phyloP scores from a whole-genome alignment of 2,329 filamentous ascomycete genomes.

The Triangularia setosa region DNA sequence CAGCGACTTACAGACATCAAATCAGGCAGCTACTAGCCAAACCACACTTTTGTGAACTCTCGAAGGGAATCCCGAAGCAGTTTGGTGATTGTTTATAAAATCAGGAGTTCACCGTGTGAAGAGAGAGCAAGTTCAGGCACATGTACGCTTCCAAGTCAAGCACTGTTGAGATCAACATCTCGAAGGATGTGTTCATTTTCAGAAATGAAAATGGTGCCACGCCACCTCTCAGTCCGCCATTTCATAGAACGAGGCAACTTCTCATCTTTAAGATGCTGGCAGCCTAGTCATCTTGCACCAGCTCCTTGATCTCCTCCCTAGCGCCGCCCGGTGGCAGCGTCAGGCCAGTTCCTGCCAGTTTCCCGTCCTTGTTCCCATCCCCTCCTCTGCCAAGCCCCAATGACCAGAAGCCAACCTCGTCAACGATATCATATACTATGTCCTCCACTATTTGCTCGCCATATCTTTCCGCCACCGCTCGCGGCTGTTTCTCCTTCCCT shows the following conservation, averaged over 20 bases:
- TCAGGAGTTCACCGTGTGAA: too few species aligned
- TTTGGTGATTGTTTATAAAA: too few species aligned
- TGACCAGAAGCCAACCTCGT: slow-evolving; percentile 89
- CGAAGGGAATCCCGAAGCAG: too few species aligned
- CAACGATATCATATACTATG: slow-evolving; percentile 84
- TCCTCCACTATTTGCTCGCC: slow-evolving; percentile 94
- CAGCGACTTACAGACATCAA: background rate
- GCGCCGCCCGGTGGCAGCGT: slow-evolving; percentile 41
- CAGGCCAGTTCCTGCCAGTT: slow-evolving; percentile 7
- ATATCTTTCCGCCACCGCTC: slow-evolving; percentile 69
- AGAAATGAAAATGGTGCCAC: too few species aligned
- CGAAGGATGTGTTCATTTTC: too few species aligned
- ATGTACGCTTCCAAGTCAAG: too few species aligned
- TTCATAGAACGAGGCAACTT: background rate
- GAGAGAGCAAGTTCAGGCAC: too few species aligned
- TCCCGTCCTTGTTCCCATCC: slow-evolving; percentile 42
- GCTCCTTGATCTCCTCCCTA: slow-evolving; percentile 56
- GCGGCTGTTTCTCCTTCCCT: slow-evolving; percentile 37
- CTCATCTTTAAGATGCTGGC: background rate
- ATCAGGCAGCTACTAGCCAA: background rate
- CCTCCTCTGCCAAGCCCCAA: slow-evolving; percentile 45
- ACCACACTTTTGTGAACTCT: too few species aligned
- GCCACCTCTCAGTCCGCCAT: too few species aligned
- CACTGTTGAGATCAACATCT: too few species aligned
- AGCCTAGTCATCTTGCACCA: slow-evolving; percentile 57